A percentile compares a stretch with the other conserved stretches of the same genome.
Evolutionary conservation across 2,329 filamentous ascomycete genomes (phyloP).

Genomic region (Moelleriella libera): DNA sequence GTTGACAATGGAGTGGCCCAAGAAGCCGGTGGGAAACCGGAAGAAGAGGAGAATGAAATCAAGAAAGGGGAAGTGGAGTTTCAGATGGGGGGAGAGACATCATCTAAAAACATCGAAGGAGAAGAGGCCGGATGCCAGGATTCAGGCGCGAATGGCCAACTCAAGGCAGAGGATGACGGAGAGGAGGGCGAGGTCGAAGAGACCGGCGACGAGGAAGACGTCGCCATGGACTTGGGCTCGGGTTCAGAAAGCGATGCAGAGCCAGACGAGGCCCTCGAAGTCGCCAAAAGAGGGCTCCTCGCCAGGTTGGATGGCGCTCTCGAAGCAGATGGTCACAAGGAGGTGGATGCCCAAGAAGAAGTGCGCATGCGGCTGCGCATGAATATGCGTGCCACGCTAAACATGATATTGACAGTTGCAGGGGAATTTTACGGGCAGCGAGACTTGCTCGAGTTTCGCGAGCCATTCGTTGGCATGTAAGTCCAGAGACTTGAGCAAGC

Average conservation of each 20-base stretch:
- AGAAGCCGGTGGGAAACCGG: neutral
- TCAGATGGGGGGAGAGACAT: too few species aligned
- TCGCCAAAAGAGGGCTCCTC: conserved; percentile 33
- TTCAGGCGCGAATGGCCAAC: too few species aligned
- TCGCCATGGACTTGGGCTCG: conserved; percentile 28
- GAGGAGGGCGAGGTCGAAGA: conserved; percentile 2
- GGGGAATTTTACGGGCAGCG: conserved; percentile 84
- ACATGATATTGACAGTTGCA: conserved; percentile 81
- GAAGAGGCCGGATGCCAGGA: too few species aligned
- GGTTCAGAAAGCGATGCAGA: conserved; percentile 17
- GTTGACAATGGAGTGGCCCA: conserved; percentile 3
- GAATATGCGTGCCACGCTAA: conserved; percentile 58
- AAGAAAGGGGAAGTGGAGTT: too few species aligned
- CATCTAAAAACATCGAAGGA: too few species aligned
- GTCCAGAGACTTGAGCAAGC: neutral
- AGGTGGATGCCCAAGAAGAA: conserved; percentile 10
- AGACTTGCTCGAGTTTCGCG: conserved; percentile 66
- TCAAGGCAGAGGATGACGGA: conserved; percentile 8
- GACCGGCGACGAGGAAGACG: conserved; percentile 13
- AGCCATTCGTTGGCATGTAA: conserved; percentile 38
- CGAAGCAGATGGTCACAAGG: conserved; percentile 7
- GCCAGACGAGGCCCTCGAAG: conserved; percentile 27
- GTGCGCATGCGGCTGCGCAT: conserved; percentile 21
- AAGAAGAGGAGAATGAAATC: conserved; percentile 7
- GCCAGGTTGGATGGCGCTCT: conserved; percentile 24